phyloP scores from a whole-genome alignment of 2,329 filamentous ascomycete species.

The Neodidymelliopsis sp. region DNA sequence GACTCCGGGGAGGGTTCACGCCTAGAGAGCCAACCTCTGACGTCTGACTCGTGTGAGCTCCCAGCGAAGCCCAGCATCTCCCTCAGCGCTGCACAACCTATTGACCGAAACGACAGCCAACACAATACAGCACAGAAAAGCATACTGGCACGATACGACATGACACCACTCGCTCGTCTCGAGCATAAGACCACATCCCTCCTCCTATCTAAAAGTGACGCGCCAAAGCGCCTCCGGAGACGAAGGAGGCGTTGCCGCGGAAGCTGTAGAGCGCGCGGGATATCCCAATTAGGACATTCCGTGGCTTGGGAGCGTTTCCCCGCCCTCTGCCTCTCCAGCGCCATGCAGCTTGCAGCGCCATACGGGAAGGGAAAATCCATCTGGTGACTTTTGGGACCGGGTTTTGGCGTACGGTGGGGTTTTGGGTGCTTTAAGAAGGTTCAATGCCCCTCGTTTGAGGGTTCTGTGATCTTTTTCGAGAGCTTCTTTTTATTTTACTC shows the following conservation, averaged over 20 bases:
- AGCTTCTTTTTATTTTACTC: neutral
- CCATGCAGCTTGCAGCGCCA: constrained; percentile 9
- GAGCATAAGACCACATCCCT: neutral
- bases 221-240: constrained; percentile 2
- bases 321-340: constrained; percentile 7
- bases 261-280: constrained; percentile 2
- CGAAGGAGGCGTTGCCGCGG: constrained; percentile 14
- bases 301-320: constrained; percentile 12
- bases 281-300: constrained; percentile 18
- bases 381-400: constrained; percentile 12
- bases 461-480: neutral
- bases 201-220: constrained; percentile 2
- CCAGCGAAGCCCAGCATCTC: no score
- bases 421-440: constrained; percentile 1
- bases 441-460: neutral
- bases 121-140: no score
- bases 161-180: constrained; percentile 1
- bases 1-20: neutral
- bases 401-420: neutral
- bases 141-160: neutral
- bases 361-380: constrained; percentile 6
- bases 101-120: no score
- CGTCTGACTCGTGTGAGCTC: neutral
- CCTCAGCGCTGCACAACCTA: no score
- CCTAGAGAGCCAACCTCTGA: neutral